Evolutionary conservation across 2,329 filamentous ascomycete genomes (phyloP).

Genomic region (Cladophialophora bantiana): DNA sequence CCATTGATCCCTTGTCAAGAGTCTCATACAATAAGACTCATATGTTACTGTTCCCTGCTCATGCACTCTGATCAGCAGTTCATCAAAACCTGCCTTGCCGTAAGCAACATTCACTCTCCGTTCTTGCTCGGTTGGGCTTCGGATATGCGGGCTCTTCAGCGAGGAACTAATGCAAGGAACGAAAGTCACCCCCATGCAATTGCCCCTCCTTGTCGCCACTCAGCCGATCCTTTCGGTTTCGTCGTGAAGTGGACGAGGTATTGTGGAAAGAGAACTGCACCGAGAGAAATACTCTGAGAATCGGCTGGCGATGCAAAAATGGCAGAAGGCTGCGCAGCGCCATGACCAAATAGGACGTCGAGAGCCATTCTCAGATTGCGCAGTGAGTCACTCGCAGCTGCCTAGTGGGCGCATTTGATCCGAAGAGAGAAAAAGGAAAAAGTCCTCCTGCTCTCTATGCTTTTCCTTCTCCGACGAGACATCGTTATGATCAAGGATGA

Average conservation of each 20-base stretch:
- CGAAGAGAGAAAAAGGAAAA: background rate
- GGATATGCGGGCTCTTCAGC: conserved; percentile 11
- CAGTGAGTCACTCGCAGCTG: conserved; percentile 15
- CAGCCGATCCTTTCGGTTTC: conserved; percentile 1
- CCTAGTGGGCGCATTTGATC: background rate
- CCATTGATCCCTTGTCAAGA: background rate
- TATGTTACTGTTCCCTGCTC: background rate
- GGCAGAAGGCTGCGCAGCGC: background rate
- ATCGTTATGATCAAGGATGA: conserved; percentile 25
- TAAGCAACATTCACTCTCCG: background rate
- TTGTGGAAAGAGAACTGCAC: background rate
- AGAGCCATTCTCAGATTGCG: background rate
- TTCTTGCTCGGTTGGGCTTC: conserved; percentile 5
- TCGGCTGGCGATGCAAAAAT: background rate
- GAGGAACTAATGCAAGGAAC: conserved; percentile 24
- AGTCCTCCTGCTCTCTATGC: background rate
- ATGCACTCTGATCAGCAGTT: background rate
- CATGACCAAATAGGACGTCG: background rate
- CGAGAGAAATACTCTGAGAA: background rate
- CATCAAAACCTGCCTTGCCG: background rate
- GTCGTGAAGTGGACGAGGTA: background rate
- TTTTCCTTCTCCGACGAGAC: background rate
- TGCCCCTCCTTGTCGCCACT: conserved; percentile 12
- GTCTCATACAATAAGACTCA: background rate
- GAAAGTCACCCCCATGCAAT: background rate